Conservation (phyloP, 78 protist genomes). For the Polysphondylium violaceum region DNA sequence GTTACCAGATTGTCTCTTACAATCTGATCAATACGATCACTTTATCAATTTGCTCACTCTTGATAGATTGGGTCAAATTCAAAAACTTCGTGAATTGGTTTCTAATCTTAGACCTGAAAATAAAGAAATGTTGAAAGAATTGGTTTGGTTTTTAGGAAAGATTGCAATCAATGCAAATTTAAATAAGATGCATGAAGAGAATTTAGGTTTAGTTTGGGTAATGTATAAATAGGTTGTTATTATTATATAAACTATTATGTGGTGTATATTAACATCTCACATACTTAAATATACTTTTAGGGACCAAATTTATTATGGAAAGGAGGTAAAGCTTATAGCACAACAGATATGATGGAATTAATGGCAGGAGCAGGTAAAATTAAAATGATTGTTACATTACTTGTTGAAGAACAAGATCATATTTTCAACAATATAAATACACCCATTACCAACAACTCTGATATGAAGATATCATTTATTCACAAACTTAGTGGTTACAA, state of each 20-base stretch:
- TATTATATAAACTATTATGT: background rate
- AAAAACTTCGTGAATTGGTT: conserved; percentile 42
- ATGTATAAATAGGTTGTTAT: background rate
- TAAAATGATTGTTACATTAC: conserved; percentile 50
- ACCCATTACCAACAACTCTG: background rate
- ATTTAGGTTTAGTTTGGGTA: conserved; percentile 65
- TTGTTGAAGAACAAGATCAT: conserved; percentile 56
- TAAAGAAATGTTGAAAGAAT: conserved; percentile 31
- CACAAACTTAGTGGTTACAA: conserved; percentile 45
- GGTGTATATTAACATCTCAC: background rate
- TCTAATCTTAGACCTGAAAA: conserved; percentile 26
- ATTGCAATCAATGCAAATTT: conserved; percentile 11
- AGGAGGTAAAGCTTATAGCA: conserved; percentile 64
- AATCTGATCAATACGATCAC: conserved; percentile 53
- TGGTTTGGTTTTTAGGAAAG: conserved; percentile 58
- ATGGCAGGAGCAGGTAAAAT: conserved; percentile 79
- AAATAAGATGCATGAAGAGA: conserved; percentile 69
- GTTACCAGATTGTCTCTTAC: conserved; percentile 71
- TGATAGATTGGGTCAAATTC: conserved; percentile 47
- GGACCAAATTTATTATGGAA: conserved; percentile 74
- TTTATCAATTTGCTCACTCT: conserved; percentile 16
- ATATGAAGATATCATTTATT: conserved; percentile 18
- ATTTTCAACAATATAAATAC: conserved; percentile 15
- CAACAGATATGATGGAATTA: conserved; percentile 70
- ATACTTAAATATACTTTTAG: background rate